Evolutionary conservation across 2,329 filamentous ascomycete species (phyloP).

Genomic region (Fusarium poae): DNA sequence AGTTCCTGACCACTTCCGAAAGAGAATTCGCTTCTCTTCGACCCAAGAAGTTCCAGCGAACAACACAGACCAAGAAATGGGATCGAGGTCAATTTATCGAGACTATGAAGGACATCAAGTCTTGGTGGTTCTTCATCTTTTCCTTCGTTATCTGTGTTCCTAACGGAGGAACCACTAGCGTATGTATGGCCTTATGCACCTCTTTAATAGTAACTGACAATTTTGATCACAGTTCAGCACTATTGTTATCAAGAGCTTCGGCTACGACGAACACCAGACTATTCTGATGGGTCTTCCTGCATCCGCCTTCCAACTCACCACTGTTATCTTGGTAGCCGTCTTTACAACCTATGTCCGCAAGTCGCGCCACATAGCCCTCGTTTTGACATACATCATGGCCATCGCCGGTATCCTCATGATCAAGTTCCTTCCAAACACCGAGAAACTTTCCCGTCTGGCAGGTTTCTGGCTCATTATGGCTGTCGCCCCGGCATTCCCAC

Average conservation of each 20-base stretch:
- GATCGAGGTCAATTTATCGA: slow-evolving; percentile 2
- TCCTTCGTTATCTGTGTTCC: slow-evolving; percentile 25
- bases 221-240: slow-evolving; percentile 7
- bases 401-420: slow-evolving; percentile 26
- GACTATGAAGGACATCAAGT: slow-evolving; percentile 16
- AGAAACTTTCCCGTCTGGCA: slow-evolving; percentile 3
- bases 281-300: slow-evolving; percentile 23
- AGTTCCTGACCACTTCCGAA: slow-evolving; percentile 9
- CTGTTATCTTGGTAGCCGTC: slow-evolving; percentile 7
- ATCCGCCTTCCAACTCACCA: slow-evolving; percentile 15
- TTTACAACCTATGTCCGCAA: slow-evolving; percentile 22
- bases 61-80: slow-evolving; percentile 26
- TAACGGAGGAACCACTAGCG: slow-evolving; percentile 4
- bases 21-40: slow-evolving; percentile 13
- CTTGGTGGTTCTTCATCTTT: slow-evolving; percentile 27
- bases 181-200: background rate
- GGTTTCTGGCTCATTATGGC: slow-evolving; percentile 30
- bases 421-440: background rate
- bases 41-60: slow-evolving; percentile 21
- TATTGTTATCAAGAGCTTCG: slow-evolving; percentile 20
- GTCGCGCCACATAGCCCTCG: slow-evolving; percentile 8
- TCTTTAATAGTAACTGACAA: background rate
- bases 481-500: background rate
- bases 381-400: slow-evolving; percentile 12
- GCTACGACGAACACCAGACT: slow-evolving; percentile 20